These are phyloP conservation scores for Filosporella fistucella DNA, from an alignment of 495 filamentous ascomycete species.

Conservation along the genomic window DNA sequence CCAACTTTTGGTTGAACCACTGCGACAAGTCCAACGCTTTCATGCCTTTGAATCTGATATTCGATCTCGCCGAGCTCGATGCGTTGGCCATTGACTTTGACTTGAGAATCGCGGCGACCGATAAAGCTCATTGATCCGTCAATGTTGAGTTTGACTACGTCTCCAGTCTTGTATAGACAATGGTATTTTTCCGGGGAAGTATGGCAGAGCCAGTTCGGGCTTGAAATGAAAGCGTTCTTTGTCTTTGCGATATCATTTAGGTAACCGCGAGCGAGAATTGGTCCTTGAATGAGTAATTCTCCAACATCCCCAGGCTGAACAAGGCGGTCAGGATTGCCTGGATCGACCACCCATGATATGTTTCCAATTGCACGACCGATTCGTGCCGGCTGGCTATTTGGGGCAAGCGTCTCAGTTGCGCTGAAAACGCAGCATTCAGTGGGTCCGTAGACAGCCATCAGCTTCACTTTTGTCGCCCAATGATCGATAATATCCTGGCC, in stretches of 20 bases:
- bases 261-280: slow-evolving; percentile 46
- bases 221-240: slow-evolving; percentile 23
- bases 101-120: slow-evolving; percentile 25
- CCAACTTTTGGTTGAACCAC: too few relatives aligned
- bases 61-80: slow-evolving; percentile 29
- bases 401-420: too few relatives aligned
- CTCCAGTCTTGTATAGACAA: slow-evolving; percentile 54
- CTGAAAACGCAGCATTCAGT: slow-evolving; percentile 25
- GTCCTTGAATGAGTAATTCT: slow-evolving; percentile 57
- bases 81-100: slow-evolving; percentile 27
- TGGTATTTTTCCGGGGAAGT: slow-evolving; percentile 35
- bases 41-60: too few relatives aligned
- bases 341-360: slow-evolving; percentile 53
- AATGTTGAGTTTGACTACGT: slow-evolving; percentile 12
- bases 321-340: slow-evolving; percentile 43
- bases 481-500: slow-evolving; percentile 44
- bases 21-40: too few relatives aligned
- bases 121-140: slow-evolving; percentile 39
- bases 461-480: slow-evolving; percentile 47
- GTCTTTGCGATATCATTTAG: slow-evolving; percentile 24
- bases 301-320: slow-evolving; percentile 53
- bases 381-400: slow-evolving; percentile 15
- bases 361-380: slow-evolving; percentile 35
- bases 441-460: slow-evolving; percentile 56
- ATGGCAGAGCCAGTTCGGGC: slow-evolving; percentile 18